Base-by-base conservation (phyloP, 2,329 filamentous ascomycete species). In the Pezicula neosporulosa region DNA sequence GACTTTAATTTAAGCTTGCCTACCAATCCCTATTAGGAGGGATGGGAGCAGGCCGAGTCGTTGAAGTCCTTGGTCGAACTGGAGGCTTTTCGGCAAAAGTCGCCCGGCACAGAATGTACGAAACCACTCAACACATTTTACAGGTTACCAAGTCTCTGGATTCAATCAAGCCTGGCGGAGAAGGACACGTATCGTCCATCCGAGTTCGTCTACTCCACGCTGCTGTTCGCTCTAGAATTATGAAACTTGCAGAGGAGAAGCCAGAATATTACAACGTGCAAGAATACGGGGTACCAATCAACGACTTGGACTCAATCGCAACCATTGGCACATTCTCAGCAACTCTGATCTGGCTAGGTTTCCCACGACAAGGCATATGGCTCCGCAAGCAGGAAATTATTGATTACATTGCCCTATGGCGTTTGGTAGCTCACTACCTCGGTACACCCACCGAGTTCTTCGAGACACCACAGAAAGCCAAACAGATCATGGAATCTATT, bases 351-450 rank as follows among this genome's bases (percentile, higher is more conserved):
- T 91, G 81, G 76, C 65, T 89, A 24, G 80, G 80, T 21, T 75
- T 92, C 4, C 88, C 88, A 0, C 76, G 86, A 0, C 88, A 92
- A 69, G 89, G 88, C 2, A 83, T 93, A 49, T 84, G 72, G 57
- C 70, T 89, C 24, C 76, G 77, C 0, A 52, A 74, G 27, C 78
- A 80, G 51, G 87, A 93, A 63, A 82, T 80, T 2, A 63, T 64
- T 2, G 87, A 91, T 61, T 92, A 89, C 63, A 74, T 89, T 42
- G 86, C 87, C 0, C 71, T 93, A 1, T 93, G 88, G 87, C 78
- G 88, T 3, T 87, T 89, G 56, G 80, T 92, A 12, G 87, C 80
- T 0, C 77, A 89, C 61, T 73, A 91, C 28, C 77, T 90, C 60
- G 89, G 88, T 12, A 82, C 82, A 6, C 88, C 87, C 0, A 80